Evolutionary conservation across 208 protist species (phyloP).

Genomic region (Leishmania arabica): DNA sequence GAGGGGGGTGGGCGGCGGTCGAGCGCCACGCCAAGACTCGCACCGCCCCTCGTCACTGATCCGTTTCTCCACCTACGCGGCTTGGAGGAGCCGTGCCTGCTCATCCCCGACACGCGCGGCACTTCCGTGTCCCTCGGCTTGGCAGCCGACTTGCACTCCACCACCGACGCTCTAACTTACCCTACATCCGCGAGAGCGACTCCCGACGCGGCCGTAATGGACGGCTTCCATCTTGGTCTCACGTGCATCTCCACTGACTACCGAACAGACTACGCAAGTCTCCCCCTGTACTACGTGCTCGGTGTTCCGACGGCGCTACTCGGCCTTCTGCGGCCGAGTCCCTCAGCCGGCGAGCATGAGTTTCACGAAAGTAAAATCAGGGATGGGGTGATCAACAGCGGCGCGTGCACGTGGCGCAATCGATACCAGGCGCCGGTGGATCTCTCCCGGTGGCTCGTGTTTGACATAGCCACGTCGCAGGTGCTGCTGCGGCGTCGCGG

Average conservation of each 20-base stretch:
- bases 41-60: neutral
- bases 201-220: neutral
- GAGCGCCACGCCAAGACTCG: neutral
- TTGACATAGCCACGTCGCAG: constrained; percentile 32
- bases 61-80: constrained; percentile 10
- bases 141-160: neutral
- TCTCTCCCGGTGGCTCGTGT: constrained; percentile 32
- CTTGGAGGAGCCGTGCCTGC: constrained; percentile 28
- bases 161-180: neutral
- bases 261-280: constrained; percentile 28
- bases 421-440: neutral
- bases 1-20: neutral
- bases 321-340: neutral
- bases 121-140: constrained; percentile 15
- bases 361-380: neutral
- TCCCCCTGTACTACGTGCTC: constrained; percentile 34
- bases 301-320: constrained; percentile 32
- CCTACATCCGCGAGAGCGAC: neutral
- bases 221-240: constrained; percentile 17
- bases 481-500: constrained; percentile 27
- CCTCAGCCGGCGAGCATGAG: neutral
- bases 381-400: neutral
- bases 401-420: neutral
- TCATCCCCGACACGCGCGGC: constrained; percentile 23
- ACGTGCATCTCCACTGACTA: constrained; percentile 15